A percentile compares a stretch with the other conserved stretches of the same genome.
Conservation (phyloP, 2,329 filamentous ascomycete species). For the Neurospora sp. region DNA sequence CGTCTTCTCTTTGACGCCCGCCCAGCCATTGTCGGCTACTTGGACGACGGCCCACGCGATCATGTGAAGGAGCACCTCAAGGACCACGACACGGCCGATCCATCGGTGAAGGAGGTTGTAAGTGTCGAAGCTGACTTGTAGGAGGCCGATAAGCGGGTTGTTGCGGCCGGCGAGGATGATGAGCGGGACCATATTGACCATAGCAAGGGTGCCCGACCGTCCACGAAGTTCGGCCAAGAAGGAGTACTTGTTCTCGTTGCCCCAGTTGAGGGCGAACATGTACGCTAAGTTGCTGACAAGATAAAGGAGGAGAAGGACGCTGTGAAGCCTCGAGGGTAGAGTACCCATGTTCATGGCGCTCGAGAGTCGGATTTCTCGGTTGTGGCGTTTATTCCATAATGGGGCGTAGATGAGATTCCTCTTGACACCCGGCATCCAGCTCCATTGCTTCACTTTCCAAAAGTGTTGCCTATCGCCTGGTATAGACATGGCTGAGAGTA, state of each 20-base stretch:
- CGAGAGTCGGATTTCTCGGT: slow-evolving; percentile 38
- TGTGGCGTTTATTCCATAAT: slow-evolving; percentile 55
- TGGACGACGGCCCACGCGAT: slow-evolving; percentile 66
- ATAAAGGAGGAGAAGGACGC: slow-evolving; percentile 46
- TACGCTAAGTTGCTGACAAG: slow-evolving; percentile 52
- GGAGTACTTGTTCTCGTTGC: slow-evolving; percentile 46
- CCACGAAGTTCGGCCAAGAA: slow-evolving; percentile 77
- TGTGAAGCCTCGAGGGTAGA: slow-evolving; percentile 55
- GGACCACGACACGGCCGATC: slow-evolving; percentile 64
- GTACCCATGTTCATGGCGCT: slow-evolving; percentile 44
- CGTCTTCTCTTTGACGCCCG: slow-evolving; percentile 45
- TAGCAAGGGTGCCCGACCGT: slow-evolving; percentile 71
- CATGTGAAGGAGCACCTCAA: slow-evolving; percentile 62
- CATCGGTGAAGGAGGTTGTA: slow-evolving; percentile 87
- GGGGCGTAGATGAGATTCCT: slow-evolving; percentile 55
- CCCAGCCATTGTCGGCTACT: slow-evolving; percentile 53
- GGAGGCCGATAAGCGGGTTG: slow-evolving; percentile 74
- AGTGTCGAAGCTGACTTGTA: slow-evolving; percentile 89
- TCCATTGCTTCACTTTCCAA: slow-evolving; percentile 49
- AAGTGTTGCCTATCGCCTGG: slow-evolving; percentile 44
- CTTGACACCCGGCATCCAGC: slow-evolving; percentile 53
- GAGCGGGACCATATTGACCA: slow-evolving; percentile 87
- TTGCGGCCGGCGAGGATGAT: slow-evolving; percentile 85
- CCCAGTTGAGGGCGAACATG: slow-evolving; percentile 53
- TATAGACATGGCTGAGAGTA: slow-evolving; percentile 48